phyloP scores from a whole-genome alignment of 2,329 filamentous ascomycete genomes.

The Exophiala oligosperma region DNA sequence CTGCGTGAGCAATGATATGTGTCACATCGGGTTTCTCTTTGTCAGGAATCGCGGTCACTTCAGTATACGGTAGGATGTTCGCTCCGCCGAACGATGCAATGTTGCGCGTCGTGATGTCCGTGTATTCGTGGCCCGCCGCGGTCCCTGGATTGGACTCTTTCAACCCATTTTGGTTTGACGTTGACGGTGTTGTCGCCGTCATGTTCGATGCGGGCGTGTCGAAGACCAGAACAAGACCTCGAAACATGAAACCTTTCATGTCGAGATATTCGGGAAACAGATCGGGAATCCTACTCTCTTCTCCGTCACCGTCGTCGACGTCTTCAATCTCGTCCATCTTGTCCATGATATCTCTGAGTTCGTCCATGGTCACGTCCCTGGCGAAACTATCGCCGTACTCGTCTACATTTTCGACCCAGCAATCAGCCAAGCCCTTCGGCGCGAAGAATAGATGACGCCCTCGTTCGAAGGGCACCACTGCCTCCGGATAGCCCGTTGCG shows the following conservation, averaged over 20 bases:
- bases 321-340: constrained; percentile 38
- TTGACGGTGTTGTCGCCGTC: no score
- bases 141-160: not conserved
- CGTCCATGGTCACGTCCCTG: constrained; percentile 64
- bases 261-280: constrained; percentile 18
- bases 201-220: constrained; percentile 24
- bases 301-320: constrained; percentile 23
- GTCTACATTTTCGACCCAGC: constrained; percentile 63
- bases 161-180: not conserved
- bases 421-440: constrained; percentile 53
- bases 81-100: constrained; percentile 72
- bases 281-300: constrained; percentile 29
- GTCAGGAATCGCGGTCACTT: constrained; percentile 35
- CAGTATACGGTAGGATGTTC: constrained; percentile 44
- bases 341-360: constrained; percentile 49
- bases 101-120: constrained; percentile 51
- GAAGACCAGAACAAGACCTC: constrained; percentile 47
- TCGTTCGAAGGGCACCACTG: constrained; percentile 65
- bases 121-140: constrained; percentile 20
- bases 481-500: constrained; percentile 52
- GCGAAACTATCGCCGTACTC: constrained; percentile 80
- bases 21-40: constrained; percentile 39
- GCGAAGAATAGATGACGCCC: constrained; percentile 71
- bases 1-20: constrained; percentile 64
- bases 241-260: constrained; percentile 49